phyloP scores from a whole-genome alignment of 225 moss, liverwort and hornwort species.

The Sphagnum tenellum region DNA sequence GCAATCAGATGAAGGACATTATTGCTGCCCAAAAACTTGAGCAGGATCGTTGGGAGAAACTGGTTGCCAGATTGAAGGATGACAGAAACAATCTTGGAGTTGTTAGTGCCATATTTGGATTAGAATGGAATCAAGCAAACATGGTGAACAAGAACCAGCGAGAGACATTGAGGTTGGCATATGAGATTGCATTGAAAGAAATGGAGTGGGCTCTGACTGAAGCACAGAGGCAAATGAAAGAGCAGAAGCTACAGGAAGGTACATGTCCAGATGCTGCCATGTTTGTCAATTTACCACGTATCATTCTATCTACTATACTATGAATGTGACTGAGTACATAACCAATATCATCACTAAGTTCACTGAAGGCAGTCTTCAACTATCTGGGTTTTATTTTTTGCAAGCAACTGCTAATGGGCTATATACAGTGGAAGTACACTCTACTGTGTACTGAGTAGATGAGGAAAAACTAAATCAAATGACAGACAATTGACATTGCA shows the following conservation, averaged over 20 bases:
- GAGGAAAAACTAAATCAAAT: too few relatives aligned
- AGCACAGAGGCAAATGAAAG: slow-evolving; percentile 57
- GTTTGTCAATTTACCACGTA: too few relatives aligned
- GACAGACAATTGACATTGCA: too few relatives aligned
- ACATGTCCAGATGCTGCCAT: background rate
- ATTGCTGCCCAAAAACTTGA: slow-evolving; percentile 44
- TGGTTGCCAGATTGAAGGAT: slow-evolving; percentile 27
- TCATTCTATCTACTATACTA: too few relatives aligned
- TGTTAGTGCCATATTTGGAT: slow-evolving; percentile 36
- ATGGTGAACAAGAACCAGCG: slow-evolving; percentile 42
- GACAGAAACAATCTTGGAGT: slow-evolving; percentile 49
- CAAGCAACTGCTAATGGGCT: too few relatives aligned
- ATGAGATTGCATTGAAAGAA: slow-evolving; percentile 50
- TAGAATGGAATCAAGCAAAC: slow-evolving; percentile 33
- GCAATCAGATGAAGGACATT: slow-evolving; percentile 42
- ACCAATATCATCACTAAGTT: too few relatives aligned
- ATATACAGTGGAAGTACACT: too few relatives aligned
- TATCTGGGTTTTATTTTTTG: too few relatives aligned
- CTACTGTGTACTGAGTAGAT: too few relatives aligned
- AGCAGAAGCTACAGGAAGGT: slow-evolving; percentile 52
- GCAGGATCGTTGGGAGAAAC: slow-evolving; percentile 39
- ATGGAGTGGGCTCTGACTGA: slow-evolving; percentile 44
- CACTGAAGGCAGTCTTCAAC: too few relatives aligned
- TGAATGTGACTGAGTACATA: too few relatives aligned
- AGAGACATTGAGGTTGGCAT: slow-evolving; percentile 48